Evolutionary conservation across 768 basidiomycete species (phyloP), one percentile per base, ranked within the genome.

Genomic region (Collybiopsis luxurians): DNA sequence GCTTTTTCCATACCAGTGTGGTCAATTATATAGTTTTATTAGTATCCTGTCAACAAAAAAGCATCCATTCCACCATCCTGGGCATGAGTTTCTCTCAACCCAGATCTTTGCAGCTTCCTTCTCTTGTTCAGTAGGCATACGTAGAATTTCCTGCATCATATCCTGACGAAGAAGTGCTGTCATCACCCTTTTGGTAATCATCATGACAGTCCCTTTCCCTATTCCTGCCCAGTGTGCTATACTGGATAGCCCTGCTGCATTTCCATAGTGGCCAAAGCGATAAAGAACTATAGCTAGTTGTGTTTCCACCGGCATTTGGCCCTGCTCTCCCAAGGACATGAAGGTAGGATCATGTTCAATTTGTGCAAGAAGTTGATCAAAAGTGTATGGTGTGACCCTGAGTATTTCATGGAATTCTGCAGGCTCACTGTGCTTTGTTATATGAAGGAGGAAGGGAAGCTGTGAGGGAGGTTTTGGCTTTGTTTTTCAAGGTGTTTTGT

Each of bases 1-100:
- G 17, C 56, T 61, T 28, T 72, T 63, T 1, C 71, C 68, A 57
- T 57, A 68, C 34, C 46, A 64, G 7, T 34, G 56, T n/a, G 71
- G 70, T 1, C 54, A 46, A 1, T 27, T 48, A 31, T 56, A 66
- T 3, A 67, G 47, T 23, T 60, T 60, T 6, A 66, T 57, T 2
- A 63, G 59, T 7, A 64, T 67, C 6, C 65, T 60, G 38, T 67
- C 64, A 6, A 68, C 66, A 53, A 66, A 57, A 11, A 47, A 28
- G 28, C 48, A 63, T 6, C 68, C 64, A 51, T 59, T 46, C 3
- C 60, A 21, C 67, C 69, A 66, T 10, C 52, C 60, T 5, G 51
- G 34, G 44, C 64, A 64, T 21, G 63, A 69, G 0, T 23, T 15
- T 0, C 40, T 48, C 23, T 54, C 56, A 17, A 65, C 59, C 59